phyloP scores from a whole-genome alignment of 1,284 basidiomycete species.

The Ganoderma boninense region DNA sequence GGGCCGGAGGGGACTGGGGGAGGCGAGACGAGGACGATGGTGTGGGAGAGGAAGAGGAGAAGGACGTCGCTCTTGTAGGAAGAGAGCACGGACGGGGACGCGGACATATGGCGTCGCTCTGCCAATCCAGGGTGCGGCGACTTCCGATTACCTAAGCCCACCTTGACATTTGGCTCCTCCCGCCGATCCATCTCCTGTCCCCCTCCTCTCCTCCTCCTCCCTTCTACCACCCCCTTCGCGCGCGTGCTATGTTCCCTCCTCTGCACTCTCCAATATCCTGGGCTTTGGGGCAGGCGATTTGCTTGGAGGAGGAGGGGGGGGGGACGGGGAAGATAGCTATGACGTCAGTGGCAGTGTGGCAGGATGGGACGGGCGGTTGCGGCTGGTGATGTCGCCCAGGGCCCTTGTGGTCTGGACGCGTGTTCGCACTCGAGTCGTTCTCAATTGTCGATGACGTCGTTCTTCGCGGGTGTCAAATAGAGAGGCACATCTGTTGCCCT shows the following conservation, averaged over 20 bases:
- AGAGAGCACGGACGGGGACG: conserved; percentile 4
- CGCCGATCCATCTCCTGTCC: neutral
- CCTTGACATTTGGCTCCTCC: neutral
- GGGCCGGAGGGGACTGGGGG: conserved; percentile 6
- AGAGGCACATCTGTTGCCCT: too few relatives aligned
- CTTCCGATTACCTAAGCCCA: conserved; percentile 28
- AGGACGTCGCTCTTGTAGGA: neutral
- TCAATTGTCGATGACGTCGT: neutral
- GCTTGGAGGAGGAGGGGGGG: neutral
- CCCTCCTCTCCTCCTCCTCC: neutral
- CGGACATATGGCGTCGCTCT: neutral
- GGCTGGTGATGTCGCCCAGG: neutral
- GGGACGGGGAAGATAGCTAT: conserved; percentile 9
- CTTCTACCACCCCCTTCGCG: neutral
- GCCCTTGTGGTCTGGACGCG: neutral
- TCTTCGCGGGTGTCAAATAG: too few relatives aligned
- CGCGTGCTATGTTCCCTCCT: neutral
- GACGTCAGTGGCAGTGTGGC: conserved; percentile 25
- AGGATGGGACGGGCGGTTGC: neutral
- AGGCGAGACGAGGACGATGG: conserved; percentile 7
- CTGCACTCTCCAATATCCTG: neutral
- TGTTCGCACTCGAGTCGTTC: neutral
- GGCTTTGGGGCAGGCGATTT: neutral
- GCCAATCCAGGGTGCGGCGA: conserved; percentile 9
- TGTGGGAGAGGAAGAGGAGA: conserved; percentile 7